Base-by-base conservation (phyloP, 192 early-diverging fungal species). In the Kickxella alabastrina region DNA sequence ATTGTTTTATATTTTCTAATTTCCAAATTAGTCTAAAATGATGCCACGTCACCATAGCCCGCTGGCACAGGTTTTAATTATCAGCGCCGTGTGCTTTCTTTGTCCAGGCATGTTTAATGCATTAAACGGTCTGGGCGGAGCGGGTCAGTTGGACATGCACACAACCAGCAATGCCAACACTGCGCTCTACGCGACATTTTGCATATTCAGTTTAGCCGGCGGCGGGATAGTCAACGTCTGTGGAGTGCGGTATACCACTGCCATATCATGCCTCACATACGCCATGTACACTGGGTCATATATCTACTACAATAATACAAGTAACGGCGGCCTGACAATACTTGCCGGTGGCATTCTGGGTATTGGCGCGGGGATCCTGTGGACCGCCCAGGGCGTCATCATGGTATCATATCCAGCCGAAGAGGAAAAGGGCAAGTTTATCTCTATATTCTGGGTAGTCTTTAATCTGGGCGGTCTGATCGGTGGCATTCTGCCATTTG, bases 321-420 rank as follows among this genome's bases (percentile, higher is more conserved):
- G 63, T 41, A 51, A 59, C 77, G 85, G 61, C 63, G 49, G 27
- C 1, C 83, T 90, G 56, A 83, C 83, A 2, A 84, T 91, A 32
- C 43, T 69, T 34, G 66, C 89, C 18, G 89, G 89, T 47, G 87
- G 78, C 9, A 66, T 89, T 26, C 77, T 92, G 37, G 91, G 90
- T 49, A 43, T 88, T 18, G 86, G 86, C 43, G 90, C 87, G 4
- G 88, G 86, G 42, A 77, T 92, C 57, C 47, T 76, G 26, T 76
- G 74, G 74, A 81, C 87, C 3, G 83, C 85, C 9, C 85, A 88
- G 65, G 82, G 88, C 26, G 82, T 83, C 51, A 82, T 92, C 43
- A 87, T 89, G 83, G 79, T 90, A 45, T 84, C 89, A 24, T 91
- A 93, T 62, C 89, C 91, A 10, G 62, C 61, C 14, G 91, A 91